phyloP scores from a whole-genome alignment of 1,284 basidiomycete genomes.

The Fomitiporia mediterranea region DNA sequence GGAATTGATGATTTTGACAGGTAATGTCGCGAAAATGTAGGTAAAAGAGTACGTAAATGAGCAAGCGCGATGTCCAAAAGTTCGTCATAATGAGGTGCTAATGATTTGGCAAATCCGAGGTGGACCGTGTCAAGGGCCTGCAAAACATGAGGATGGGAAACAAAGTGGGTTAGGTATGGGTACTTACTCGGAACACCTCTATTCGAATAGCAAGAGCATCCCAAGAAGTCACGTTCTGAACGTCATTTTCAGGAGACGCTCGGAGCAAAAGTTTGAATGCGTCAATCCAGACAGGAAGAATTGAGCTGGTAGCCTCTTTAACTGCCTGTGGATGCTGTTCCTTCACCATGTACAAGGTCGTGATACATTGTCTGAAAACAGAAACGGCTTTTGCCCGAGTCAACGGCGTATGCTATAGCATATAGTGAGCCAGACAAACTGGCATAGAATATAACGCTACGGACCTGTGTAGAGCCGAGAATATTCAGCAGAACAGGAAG shows the following conservation, averaged over 20 bases:
- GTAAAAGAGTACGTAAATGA: constrained; percentile 64
- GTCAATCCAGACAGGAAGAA: constrained; percentile 87
- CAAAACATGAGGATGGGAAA: constrained; percentile 13
- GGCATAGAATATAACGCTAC: constrained; percentile 20
- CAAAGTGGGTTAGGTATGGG: not conserved
- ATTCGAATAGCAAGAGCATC: constrained; percentile 72
- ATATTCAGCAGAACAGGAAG: constrained; percentile 84
- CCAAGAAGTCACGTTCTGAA: constrained; percentile 59
- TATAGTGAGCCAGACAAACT: constrained; percentile 16
- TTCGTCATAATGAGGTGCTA: constrained; percentile 56
- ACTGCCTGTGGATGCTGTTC: constrained; percentile 86
- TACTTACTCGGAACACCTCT: constrained; percentile 72
- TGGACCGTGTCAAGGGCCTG: constrained; percentile 74
- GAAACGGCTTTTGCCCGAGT: constrained; percentile 83
- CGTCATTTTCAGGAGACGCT: constrained; percentile 57
- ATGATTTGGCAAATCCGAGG: constrained; percentile 67
- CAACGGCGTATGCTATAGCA: constrained; percentile 63
- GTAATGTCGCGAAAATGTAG: constrained; percentile 67
- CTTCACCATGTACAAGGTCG: constrained; percentile 90
- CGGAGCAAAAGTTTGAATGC: constrained; percentile 79
- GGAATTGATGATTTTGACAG: constrained; percentile 49
- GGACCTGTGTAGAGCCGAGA: constrained; percentile 68
- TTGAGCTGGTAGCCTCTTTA: constrained; percentile 73
- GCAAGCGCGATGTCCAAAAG: constrained; percentile 58
- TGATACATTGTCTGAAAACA: constrained; percentile 89